Evolutionary conservation across 495 filamentous ascomycete genomes (phyloP).

Genomic region (Hapsidospora chrysogenum): DNA sequence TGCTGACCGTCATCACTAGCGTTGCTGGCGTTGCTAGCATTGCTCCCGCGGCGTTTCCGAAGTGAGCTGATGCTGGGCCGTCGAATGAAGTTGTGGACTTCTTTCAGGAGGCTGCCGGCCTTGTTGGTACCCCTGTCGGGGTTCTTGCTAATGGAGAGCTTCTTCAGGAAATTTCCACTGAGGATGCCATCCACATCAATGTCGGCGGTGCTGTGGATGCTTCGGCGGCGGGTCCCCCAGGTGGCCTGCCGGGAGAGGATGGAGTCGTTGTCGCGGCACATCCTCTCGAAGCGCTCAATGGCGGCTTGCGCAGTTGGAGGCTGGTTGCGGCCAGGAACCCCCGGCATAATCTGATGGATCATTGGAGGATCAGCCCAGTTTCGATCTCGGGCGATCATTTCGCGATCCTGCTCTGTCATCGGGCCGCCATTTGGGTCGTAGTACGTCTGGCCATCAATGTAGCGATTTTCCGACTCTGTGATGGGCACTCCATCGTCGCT

Average conservation of each 20-base stretch:
- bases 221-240: conserved; percentile 51
- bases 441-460: conserved; percentile 29
- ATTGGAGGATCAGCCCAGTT: conserved; percentile 30
- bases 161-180: conserved; percentile 43
- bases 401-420: conserved; percentile 22
- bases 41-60: conserved; percentile 24
- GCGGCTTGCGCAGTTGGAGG: conserved; percentile 34
- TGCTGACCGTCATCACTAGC: conserved; percentile 22
- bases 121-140: conserved; percentile 24
- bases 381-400: conserved; percentile 24
- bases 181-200: conserved; percentile 43
- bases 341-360: conserved; percentile 18
- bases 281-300: conserved; percentile 28
- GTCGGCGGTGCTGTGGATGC: conserved; percentile 28
- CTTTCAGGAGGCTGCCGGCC: conserved; percentile 22
- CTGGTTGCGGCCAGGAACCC: conserved; percentile 17
- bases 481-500: conserved; percentile 18
- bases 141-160: conserved; percentile 36
- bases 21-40: conserved; percentile 21
- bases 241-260: conserved; percentile 51
- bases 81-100: conserved; percentile 35
- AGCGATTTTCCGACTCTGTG: conserved; percentile 19
- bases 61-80: conserved; percentile 27
- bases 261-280: conserved; percentile 31
- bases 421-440: conserved; percentile 20